Evolutionary conservation across 768 basidiomycete genomes (phyloP).

Genomic region (Pulveroboletus sp.): DNA sequence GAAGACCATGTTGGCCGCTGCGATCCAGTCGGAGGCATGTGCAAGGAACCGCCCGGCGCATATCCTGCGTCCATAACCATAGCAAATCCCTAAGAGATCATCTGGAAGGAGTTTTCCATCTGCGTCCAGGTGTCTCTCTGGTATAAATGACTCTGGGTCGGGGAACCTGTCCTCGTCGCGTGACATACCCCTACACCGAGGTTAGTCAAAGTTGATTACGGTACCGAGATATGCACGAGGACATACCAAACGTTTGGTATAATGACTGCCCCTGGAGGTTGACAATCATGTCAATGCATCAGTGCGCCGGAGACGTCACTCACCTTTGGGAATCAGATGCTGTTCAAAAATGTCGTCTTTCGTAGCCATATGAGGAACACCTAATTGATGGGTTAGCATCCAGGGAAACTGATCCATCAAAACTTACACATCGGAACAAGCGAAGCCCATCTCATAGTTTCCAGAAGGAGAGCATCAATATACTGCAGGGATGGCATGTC

Average conservation of each 20-base stretch:
- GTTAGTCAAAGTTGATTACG: not conserved
- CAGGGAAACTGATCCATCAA: not conserved
- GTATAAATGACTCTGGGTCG: slow-evolving; percentile 32
- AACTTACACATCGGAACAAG: slow-evolving; percentile 20
- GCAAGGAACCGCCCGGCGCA: slow-evolving; percentile 24
- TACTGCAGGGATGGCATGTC: slow-evolving; percentile 20
- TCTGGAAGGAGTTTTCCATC: slow-evolving; percentile 19
- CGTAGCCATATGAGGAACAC: slow-evolving; percentile 29
- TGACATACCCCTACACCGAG: slow-evolving; percentile 18
- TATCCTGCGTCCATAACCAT: slow-evolving; percentile 33
- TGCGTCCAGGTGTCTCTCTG: slow-evolving; percentile 30
- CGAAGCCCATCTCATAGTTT: slow-evolving; percentile 21
- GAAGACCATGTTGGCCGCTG: slow-evolving; percentile 15
- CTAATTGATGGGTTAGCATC: slow-evolving; percentile 9
- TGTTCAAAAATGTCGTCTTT: slow-evolving; percentile 41
- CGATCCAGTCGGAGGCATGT: slow-evolving; percentile 18
- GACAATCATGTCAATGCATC: not conserved
- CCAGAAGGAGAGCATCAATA: slow-evolving; percentile 22
- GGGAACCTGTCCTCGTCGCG: slow-evolving; percentile 23
- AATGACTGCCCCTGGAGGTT: slow-evolving; percentile 17
- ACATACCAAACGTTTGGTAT: slow-evolving; percentile 22
- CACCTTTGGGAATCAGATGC: slow-evolving; percentile 53
- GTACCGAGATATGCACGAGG: not conserved
- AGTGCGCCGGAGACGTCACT: not conserved
- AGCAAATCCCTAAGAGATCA: slow-evolving; percentile 23